Conservation (phyloP, 257 asterid genomes). For the Cruciata laevipes region DNA sequence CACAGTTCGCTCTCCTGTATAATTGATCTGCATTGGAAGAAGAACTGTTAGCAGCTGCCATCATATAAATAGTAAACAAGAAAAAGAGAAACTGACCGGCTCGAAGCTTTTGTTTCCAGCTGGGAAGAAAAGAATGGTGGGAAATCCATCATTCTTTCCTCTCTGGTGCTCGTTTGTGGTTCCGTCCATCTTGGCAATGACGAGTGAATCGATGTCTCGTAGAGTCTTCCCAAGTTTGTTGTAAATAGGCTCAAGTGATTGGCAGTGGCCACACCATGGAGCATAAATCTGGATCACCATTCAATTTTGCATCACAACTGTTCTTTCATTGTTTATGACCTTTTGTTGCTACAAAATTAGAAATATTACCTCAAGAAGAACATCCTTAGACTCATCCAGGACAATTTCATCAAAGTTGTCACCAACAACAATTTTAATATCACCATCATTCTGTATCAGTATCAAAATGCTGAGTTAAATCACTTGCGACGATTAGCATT, state of each 20-base stretch:
- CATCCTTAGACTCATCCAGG: slow-evolving; percentile 91
- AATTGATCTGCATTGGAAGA: slow-evolving; percentile 42
- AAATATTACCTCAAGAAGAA: slow-evolving; percentile 81
- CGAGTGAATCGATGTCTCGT: slow-evolving; percentile 60
- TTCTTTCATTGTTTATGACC: neutral
- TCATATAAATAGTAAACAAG: neutral
- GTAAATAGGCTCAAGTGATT: slow-evolving; percentile 78
- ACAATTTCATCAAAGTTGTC: slow-evolving; percentile 88
- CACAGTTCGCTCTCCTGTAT: slow-evolving; percentile 80
- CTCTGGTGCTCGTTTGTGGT: slow-evolving; percentile 94
- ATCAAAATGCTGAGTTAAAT: slow-evolving; percentile 3
- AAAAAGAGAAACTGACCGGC: slow-evolving; percentile 50
- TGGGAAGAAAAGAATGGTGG: slow-evolving; percentile 90
- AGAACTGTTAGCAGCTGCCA: neutral
- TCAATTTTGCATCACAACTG: slow-evolving; percentile 4
- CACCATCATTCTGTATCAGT: slow-evolving; percentile 67
- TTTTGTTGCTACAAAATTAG: neutral
- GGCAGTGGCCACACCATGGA: slow-evolving; percentile 98
- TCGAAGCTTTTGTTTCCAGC: slow-evolving; percentile 98
- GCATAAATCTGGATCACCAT: slow-evolving; percentile 57
- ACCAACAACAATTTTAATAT: slow-evolving; percentile 87
- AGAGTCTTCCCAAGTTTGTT: slow-evolving; percentile 78
- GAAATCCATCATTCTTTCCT: slow-evolving; percentile 97
- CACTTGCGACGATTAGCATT: slow-evolving; percentile 1
- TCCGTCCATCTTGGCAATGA: slow-evolving; percentile 97